Evolutionary conservation across 441 rosid genomes (phyloP).

Genomic region (Corymbia calophylla): DNA sequence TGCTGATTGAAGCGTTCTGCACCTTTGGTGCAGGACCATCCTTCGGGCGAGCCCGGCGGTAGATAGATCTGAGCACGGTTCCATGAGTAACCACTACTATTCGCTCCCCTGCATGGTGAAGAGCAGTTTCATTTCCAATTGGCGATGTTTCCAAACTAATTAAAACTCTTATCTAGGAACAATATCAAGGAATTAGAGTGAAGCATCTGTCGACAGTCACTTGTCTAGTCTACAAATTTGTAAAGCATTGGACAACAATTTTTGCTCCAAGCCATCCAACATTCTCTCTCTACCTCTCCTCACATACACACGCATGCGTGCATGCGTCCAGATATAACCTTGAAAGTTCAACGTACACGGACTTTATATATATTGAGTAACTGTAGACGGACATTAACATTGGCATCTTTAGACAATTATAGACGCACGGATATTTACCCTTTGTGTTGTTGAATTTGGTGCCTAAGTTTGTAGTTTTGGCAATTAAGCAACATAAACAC

Average conservation of each 20-base stretch:
- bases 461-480: not conserved
- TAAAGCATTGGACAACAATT: not conserved
- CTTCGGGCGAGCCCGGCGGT: conserved; percentile 48
- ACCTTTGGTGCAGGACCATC: conserved; percentile 32
- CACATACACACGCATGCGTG: not conserved
- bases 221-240: not conserved
- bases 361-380: not conserved
- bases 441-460: not conserved
- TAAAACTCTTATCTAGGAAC: not conserved
- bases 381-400: not conserved
- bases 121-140: not conserved
- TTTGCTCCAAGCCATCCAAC: not conserved
- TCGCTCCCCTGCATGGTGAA: conserved; percentile 43
- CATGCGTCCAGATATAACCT: not conserved
- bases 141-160: not conserved
- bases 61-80: not conserved
- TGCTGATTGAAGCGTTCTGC: conserved; percentile 53
- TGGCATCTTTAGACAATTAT: not conserved
- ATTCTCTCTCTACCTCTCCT: not conserved
- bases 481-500: not conserved
- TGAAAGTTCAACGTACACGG: not conserved
- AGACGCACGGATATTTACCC: not conserved
- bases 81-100: not conserved
- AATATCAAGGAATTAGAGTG: not conserved
- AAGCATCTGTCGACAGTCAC: not conserved